phyloP scores from a whole-genome alignment of 257 asterid species.

The Gardenia jasminoides region DNA sequence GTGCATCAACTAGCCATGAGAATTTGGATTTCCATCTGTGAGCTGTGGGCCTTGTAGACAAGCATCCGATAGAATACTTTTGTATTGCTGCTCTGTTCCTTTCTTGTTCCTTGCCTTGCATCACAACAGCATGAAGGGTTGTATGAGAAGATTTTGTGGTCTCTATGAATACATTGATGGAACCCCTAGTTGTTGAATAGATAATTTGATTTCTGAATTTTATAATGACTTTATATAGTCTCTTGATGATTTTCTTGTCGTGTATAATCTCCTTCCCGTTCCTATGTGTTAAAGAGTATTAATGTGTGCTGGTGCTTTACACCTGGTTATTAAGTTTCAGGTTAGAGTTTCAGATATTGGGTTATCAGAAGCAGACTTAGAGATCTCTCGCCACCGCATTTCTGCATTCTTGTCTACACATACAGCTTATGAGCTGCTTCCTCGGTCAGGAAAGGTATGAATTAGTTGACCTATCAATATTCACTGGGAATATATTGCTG shows the following conservation, averaged over 20 bases:
- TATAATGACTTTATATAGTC: background rate
- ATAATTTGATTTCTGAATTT: background rate
- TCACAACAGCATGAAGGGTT: background rate
- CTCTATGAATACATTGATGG: background rate
- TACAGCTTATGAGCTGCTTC: conserved; percentile 85
- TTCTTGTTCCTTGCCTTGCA: background rate
- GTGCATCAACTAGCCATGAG: background rate
- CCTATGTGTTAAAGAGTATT: background rate
- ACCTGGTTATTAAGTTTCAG: conserved; percentile 31
- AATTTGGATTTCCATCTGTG: background rate
- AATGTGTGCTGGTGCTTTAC: background rate
- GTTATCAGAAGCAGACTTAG: conserved; percentile 74
- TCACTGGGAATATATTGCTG: background rate
- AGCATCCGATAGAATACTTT: background rate
- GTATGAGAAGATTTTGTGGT: background rate
- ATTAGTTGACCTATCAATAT: conserved; percentile 19
- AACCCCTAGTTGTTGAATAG: background rate
- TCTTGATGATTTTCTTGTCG: background rate
- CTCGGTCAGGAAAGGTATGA: conserved; percentile 89
- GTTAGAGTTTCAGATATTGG: conserved; percentile 68
- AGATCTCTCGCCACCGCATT: conserved; percentile 67
- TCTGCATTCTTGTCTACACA: conserved; percentile 69
- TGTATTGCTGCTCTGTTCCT: background rate
- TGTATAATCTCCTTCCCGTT: background rate
- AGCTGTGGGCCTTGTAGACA: background rate